Conservation (phyloP, 495 filamentous ascomycete species). For the Penicillium robsamsonii region DNA sequence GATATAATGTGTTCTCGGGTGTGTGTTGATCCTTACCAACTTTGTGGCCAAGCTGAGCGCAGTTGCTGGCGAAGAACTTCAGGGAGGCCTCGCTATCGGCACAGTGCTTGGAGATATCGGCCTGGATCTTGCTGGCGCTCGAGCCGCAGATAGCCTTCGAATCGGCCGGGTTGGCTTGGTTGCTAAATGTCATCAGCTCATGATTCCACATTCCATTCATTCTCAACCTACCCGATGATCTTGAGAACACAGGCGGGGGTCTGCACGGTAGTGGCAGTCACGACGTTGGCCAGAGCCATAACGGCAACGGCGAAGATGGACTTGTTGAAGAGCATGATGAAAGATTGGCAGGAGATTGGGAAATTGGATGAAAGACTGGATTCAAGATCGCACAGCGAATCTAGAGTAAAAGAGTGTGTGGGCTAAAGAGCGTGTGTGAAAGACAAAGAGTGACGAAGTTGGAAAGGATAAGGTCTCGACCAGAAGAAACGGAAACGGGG, state of each 20-base stretch:
- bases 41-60: conserved; percentile 32
- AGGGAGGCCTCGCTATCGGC: conserved; percentile 31
- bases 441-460: conserved; percentile 30
- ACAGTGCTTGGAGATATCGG: conserved; percentile 29
- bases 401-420: conserved; percentile 22
- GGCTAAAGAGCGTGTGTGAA: conserved; percentile 26
- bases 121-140: conserved; percentile 30
- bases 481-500: conserved; percentile 1
- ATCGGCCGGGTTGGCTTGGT: conserved; percentile 31
- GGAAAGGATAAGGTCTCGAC: conserved; percentile 12
- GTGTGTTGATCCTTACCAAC: conserved; percentile 31
- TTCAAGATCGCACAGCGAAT: conserved; percentile 31
- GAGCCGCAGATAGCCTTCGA: conserved; percentile 32
- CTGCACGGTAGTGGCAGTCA: conserved; percentile 19
- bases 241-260: conserved; percentile 39
- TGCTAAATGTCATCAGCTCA: conserved; percentile 6
- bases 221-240: conserved; percentile 36
- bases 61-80: conserved; percentile 34
- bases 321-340: conserved; percentile 41
- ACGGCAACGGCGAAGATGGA: conserved; percentile 34
- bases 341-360: conserved; percentile 2
- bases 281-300: conserved; percentile 38
- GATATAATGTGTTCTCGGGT: neutral
- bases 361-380: conserved; percentile 15
- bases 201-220: conserved; percentile 1